phyloP scores from a whole-genome alignment of 345 rosid genomes.

The Lepidium aucheri region DNA sequence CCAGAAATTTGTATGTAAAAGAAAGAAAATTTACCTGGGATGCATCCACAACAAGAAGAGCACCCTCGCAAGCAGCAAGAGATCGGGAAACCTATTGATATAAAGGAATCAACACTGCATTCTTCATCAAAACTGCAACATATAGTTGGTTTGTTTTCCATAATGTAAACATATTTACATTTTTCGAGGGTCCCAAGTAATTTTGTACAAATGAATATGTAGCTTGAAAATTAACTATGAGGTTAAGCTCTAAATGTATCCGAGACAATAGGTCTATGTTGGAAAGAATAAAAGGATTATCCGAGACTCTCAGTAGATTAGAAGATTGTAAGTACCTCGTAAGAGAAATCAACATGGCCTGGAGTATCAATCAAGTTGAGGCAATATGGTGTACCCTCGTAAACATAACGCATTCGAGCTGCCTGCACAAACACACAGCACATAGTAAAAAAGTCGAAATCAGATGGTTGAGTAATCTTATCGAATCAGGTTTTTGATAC shows the following conservation, averaged over 20 bases:
- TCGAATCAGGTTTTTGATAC: not conserved
- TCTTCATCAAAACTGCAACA: not conserved
- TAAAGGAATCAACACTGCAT: not conserved
- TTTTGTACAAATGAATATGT: not conserved
- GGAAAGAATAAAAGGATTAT: not conserved
- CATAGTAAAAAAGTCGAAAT: not conserved
- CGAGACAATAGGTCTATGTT: not conserved
- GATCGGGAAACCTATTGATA: slow-evolving; percentile 81
- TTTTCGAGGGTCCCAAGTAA: not conserved
- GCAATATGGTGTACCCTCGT: slow-evolving; percentile 57
- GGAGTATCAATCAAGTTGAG: slow-evolving; percentile 95
- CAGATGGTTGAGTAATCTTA: not conserved
- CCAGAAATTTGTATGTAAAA: not conserved
- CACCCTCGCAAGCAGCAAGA: slow-evolving; percentile 99
- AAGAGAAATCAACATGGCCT: slow-evolving; percentile 96
- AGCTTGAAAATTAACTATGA: not conserved
- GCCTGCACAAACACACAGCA: slow-evolving; percentile 41
- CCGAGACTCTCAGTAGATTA: not conserved
- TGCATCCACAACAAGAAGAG: slow-evolving; percentile 98
- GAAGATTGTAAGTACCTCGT: slow-evolving; percentile 52
- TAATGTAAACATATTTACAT: not conserved
- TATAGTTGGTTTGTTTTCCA: not conserved
- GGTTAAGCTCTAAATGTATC: not conserved
- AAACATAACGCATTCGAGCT: slow-evolving; percentile 90
- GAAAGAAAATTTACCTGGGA: slow-evolving; percentile 59